Conservation (phyloP, 225 moss, liverwort and hornwort genomes). For the Polytrichum commune region DNA sequence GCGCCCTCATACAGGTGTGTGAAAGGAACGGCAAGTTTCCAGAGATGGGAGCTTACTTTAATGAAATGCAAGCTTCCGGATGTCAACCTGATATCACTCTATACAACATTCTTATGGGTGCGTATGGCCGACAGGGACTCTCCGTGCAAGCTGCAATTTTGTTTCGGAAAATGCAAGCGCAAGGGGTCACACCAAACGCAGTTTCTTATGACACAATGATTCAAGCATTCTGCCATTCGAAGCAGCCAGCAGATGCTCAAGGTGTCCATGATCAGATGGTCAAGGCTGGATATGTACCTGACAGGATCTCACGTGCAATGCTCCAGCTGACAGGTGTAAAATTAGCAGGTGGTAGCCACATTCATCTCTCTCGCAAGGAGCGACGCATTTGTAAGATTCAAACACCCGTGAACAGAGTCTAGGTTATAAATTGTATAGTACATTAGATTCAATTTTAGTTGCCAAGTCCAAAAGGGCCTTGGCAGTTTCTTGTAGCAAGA, state of each 20-base stretch:
- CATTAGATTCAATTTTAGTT: constrained; percentile 23
- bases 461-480: constrained; percentile 46
- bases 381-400: constrained; percentile 24
- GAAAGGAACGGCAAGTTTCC: constrained; percentile 64
- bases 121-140: constrained; percentile 55
- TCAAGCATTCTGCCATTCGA: constrained; percentile 68
- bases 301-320: constrained; percentile 48
- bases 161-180: constrained; percentile 81
- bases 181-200: constrained; percentile 65
- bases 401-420: constrained; percentile 17
- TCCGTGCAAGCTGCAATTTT: constrained; percentile 81
- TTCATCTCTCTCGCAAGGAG: constrained; percentile 45
- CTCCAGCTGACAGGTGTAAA: constrained; percentile 48
- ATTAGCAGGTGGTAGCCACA: constrained; percentile 26
- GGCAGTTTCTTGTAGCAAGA: constrained; percentile 23
- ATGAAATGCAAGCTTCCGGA: constrained; percentile 75
- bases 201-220: constrained; percentile 78
- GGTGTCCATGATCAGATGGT: constrained; percentile 78
- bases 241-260: constrained; percentile 67
- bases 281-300: constrained; percentile 62
- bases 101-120: constrained; percentile 76
- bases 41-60: constrained; percentile 59
- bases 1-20: constrained; percentile 78
- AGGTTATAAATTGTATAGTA: constrained; percentile 35
- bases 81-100: constrained; percentile 67